Conservation (phyloP, 345 rosid species). For the Hibiscus mutabilis region DNA sequence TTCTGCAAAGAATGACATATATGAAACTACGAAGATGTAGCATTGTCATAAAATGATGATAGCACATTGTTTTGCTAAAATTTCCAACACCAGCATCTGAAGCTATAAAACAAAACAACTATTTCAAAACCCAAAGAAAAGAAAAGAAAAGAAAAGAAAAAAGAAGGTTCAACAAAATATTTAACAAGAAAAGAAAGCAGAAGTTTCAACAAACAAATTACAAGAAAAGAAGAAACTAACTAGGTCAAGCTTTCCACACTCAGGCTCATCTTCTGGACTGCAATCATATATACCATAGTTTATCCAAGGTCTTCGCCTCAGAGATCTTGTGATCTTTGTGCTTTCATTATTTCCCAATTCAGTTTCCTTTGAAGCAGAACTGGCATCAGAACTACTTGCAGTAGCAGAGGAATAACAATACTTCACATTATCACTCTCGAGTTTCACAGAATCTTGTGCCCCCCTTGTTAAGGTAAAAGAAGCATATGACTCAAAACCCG, state of each 20-base stretch:
- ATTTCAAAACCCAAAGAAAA: not conserved
- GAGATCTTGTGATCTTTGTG: constrained; percentile 39
- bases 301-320: constrained; percentile 57
- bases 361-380: constrained; percentile 35
- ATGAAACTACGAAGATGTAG: constrained; percentile 7
- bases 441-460: constrained; percentile 33
- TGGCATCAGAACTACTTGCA: constrained; percentile 33
- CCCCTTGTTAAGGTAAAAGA: constrained; percentile 52
- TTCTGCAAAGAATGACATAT: constrained; percentile 37
- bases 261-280: constrained; percentile 44
- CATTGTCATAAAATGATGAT: not conserved
- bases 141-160: not conserved
- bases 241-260: constrained; percentile 43
- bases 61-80: not conserved
- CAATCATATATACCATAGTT: constrained; percentile 40
- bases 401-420: constrained; percentile 34
- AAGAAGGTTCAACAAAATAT: not conserved
- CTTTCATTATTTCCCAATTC: constrained; percentile 30
- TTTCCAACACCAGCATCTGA: not conserved
- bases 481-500: constrained; percentile 89
- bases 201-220: not conserved
- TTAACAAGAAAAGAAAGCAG: not conserved
- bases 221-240: constrained; percentile 25
- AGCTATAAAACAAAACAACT: not conserved
- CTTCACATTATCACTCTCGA: constrained; percentile 23